These are phyloP conservation scores for Lanmaoa rubissima DNA, from an alignment of 768 basidiomycete genomes.

Conservation along the genomic window DNA sequence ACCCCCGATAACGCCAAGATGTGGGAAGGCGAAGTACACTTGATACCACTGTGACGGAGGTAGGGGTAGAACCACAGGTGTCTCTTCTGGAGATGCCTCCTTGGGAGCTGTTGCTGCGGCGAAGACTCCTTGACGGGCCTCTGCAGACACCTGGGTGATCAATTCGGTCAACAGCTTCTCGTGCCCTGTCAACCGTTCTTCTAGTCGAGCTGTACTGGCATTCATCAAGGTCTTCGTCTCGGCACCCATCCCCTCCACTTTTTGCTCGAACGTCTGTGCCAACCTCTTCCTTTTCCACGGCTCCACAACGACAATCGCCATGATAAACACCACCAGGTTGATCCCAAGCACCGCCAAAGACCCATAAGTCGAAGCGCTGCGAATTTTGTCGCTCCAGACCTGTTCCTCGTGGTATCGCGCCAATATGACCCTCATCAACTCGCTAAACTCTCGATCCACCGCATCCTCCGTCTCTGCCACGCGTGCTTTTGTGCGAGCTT, in stretches of 20 bases:
- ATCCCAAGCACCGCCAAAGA: slow-evolving; percentile 80
- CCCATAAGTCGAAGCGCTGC: slow-evolving; percentile 92
- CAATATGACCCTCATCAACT: slow-evolving; percentile 85
- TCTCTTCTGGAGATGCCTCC: slow-evolving; percentile 4
- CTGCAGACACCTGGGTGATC: slow-evolving; percentile 15
- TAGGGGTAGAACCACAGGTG: not conserved
- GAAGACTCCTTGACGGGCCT: slow-evolving; percentile 9
- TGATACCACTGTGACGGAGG: slow-evolving; percentile 11
- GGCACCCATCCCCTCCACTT: slow-evolving; percentile 58
- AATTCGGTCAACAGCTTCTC: slow-evolving; percentile 34
- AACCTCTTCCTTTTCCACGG: slow-evolving; percentile 92
- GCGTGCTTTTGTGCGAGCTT: slow-evolving; percentile 62
- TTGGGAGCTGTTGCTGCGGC: slow-evolving; percentile 2
- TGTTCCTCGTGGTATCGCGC: slow-evolving; percentile 97
- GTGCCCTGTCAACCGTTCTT: slow-evolving; percentile 49
- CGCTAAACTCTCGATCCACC: slow-evolving; percentile 85
- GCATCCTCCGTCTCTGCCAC: slow-evolving; percentile 71
- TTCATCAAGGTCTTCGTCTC: slow-evolving; percentile 44
- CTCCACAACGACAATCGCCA: slow-evolving; percentile 89
- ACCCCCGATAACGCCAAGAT: slow-evolving; percentile 7
- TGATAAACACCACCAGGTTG: slow-evolving; percentile 87
- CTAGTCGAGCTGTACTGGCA: slow-evolving; percentile 47
- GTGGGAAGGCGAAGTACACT: slow-evolving; percentile 7
- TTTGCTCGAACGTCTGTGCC: slow-evolving; percentile 85
- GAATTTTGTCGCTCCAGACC: slow-evolving; percentile 98